These are phyloP conservation scores for Metschnikowia bowlesiae DNA, from an alignment of 805 yeast species.

Conservation along the genomic window DNA sequence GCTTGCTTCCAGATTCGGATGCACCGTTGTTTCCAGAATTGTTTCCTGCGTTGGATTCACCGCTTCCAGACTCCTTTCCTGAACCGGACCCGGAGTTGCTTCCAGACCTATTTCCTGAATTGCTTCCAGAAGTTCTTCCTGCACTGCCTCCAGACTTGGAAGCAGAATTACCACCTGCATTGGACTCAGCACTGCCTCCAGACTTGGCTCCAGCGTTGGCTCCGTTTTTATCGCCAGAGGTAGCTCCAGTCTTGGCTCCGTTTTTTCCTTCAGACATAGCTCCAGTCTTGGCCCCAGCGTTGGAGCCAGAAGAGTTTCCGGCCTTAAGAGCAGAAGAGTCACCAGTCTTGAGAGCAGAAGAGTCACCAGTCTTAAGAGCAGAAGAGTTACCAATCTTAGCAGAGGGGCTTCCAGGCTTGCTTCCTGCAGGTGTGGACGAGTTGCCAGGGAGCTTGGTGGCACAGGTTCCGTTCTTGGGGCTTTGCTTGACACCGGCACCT, in stretches of 20 bases:
- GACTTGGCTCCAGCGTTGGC: neutral
- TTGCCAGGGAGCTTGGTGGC: neutral
- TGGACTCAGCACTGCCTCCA: neutral
- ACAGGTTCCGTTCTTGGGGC: neutral
- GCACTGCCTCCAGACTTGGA: neutral
- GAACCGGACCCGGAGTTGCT: slow-evolving; percentile 4
- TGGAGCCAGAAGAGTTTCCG: neutral
- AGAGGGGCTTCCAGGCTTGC: too few species aligned
- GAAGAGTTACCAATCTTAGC: too few species aligned
- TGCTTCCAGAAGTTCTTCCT: neutral
- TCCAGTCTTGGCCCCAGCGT: neutral
- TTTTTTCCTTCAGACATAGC: neutral
- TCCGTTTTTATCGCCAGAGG: neutral
- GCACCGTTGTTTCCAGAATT: too few species aligned
- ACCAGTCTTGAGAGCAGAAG: too few species aligned
- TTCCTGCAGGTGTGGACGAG: too few species aligned
- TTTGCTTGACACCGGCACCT: neutral
- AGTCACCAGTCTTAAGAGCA: too few species aligned
- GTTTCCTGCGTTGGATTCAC: neutral
- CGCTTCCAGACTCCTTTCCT: neutral
- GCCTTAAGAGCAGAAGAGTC: too few species aligned
- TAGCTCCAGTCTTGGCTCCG: neutral
- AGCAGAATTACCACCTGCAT: neutral
- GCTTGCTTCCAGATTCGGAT: neutral
- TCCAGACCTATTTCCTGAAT: neutral